These are phyloP conservation scores for Dictyostelium capitatum DNA, from an alignment of 78 protist genomes.

Conservation along the genomic window DNA sequence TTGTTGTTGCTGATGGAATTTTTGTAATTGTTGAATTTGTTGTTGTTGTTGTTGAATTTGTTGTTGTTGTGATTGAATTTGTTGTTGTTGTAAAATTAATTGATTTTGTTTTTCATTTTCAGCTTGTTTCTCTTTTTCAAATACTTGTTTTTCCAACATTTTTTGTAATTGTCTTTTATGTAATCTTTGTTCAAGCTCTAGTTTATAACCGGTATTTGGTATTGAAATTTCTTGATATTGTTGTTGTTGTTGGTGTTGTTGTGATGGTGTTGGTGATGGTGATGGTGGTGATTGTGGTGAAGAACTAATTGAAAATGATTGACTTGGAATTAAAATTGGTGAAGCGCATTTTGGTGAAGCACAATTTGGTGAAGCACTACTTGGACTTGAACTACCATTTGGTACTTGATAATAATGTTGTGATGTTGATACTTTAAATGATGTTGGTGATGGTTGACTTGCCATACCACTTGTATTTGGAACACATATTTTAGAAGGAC, in stretches of 20 bases:
- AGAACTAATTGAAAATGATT: neutral
- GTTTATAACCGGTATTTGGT: neutral
- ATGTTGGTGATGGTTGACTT: neutral
- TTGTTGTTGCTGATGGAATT: neutral
- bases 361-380: neutral
- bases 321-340: no score
- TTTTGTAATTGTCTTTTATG: conserved; percentile 3
- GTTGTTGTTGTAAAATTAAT: neutral
- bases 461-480: neutral
- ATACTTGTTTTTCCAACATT: neutral
- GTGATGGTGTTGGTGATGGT: neutral
- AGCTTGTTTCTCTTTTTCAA: neutral
- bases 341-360: no score
- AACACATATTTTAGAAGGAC: neutral
- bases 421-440: neutral
- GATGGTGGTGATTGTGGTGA: neutral
- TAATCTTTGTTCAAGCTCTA: neutral
- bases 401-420: neutral
- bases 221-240: neutral
- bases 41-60: conserved; percentile 5
- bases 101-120: neutral
- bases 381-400: neutral
- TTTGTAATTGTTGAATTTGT: neutral
- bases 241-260: neutral
- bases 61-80: neutral